Evolutionary conservation across 768 basidiomycete genomes (phyloP), one percentile per base, ranked within the genome.

Genomic region (Mycena galopus): DNA sequence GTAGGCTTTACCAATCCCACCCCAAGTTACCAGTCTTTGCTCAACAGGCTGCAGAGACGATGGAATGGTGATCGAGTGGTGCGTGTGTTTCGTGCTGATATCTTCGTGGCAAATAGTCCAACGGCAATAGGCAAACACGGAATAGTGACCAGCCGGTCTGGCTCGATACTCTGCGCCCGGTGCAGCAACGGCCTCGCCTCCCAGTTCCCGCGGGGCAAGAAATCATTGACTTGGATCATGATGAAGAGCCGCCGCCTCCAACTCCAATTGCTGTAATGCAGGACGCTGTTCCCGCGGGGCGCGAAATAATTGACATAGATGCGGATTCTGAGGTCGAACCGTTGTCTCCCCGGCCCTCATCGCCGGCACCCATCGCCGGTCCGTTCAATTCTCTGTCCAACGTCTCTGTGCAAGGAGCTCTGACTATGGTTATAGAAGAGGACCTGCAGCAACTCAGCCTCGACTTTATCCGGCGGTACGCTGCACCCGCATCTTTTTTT

Each of bases 61-160:
- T 55, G 76, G 76, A 9, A 77, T 77, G 76, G 76, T 77, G 16
- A 67, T 77, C 32, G 76, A 77, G 32, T 77, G 76, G 76, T 73
- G 27, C n/a, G 76, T 73, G 27, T 17, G 69, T 69, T 50, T 42
- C 27, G 25, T 23, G 25, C 1, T 39, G 21, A 16, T 4, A 35
- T 39, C 9, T 1, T 1, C n/a, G 29, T 62, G 44, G 33, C 23
- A 17, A 47, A 19, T 27, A 27, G 17, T 33, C 25, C 33, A n/a
- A 57, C 27, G 30, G 27, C 21, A 23, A 65, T 39, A 72, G 74
- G 74, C 58, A 19, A 39, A 47, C 44, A n/a, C 44, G 16, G n/a
- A 47, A 47, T 7, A 69, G 71, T 21, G 30, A 35, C 2, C 44
- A 58, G 25, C 63, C 63, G n/a, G 74, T 75, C 27, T 75, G 74